These are phyloP conservation scores for Leccinellum rugosiceps DNA, from an alignment of 768 basidiomycete genomes.

Conservation along the genomic window DNA sequence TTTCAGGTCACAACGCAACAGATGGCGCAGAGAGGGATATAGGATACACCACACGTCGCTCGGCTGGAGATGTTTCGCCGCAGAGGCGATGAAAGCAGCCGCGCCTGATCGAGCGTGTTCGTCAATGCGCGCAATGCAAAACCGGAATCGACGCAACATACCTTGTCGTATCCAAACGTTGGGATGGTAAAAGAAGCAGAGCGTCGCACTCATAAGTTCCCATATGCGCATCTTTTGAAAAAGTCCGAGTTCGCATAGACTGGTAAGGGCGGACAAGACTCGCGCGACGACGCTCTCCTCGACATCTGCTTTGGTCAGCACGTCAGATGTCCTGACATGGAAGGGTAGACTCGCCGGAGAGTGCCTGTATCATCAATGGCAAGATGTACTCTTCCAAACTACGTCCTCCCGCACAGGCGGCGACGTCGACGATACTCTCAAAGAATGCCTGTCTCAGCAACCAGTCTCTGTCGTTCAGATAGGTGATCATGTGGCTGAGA, in stretches of 20 bases:
- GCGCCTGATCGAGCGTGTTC: slow-evolving; percentile 52
- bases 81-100: slow-evolving; percentile 83
- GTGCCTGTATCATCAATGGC: slow-evolving; percentile 93
- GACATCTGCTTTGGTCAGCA: slow-evolving; percentile 58
- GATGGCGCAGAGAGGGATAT: slow-evolving; percentile 85
- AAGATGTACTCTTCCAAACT: slow-evolving; percentile 95
- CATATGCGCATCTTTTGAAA: slow-evolving; percentile 96
- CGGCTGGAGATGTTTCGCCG: slow-evolving; percentile 73
- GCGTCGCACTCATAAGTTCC: slow-evolving; percentile 87
- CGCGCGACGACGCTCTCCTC: slow-evolving; percentile 93
- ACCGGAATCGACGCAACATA: slow-evolving; percentile 23
- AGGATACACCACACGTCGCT: slow-evolving; percentile 98
- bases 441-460: slow-evolving; percentile 87
- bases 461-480: slow-evolving; percentile 92
- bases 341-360: slow-evolving; percentile 63
- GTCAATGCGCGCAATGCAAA: neutral
- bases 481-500: slow-evolving; percentile 82
- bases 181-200: slow-evolving; percentile 93
- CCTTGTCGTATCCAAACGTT: slow-evolving; percentile 96
- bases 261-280: slow-evolving; percentile 84
- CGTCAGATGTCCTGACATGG: neutral
- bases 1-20: slow-evolving; percentile 79
- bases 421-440: slow-evolving; percentile 93
- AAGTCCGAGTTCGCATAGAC: slow-evolving; percentile 83
- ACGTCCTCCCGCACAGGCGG: slow-evolving; percentile 86